Evolutionary conservation across 768 basidiomycete genomes (phyloP).

Genomic region (Inosperma sp.): DNA sequence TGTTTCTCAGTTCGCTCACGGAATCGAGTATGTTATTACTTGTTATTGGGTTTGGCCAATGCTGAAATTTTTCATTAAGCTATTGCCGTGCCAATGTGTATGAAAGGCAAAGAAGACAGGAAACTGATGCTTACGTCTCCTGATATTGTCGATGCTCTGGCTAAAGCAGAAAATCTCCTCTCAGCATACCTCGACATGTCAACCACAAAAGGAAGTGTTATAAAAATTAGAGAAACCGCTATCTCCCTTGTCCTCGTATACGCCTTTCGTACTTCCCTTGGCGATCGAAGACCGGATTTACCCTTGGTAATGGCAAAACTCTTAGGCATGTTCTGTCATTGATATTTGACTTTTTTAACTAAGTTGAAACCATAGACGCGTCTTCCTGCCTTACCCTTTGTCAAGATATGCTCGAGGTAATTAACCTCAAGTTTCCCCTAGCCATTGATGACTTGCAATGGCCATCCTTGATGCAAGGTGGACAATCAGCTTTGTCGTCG

Average conservation of each 20-base stretch:
- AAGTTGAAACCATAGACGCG: slow-evolving; percentile 48
- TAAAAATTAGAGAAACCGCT: slow-evolving; percentile 70
- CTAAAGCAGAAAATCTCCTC: slow-evolving; percentile 65
- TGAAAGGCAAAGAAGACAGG: slow-evolving; percentile 43
- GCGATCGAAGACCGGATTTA: slow-evolving; percentile 46
- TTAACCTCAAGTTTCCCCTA: slow-evolving; percentile 59
- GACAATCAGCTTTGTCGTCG: slow-evolving; percentile 34
- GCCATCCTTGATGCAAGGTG: slow-evolving; percentile 53
- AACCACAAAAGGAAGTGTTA: slow-evolving; percentile 55
- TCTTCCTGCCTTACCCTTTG: slow-evolving; percentile 74
- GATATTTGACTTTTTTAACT: neutral
- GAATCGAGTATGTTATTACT: slow-evolving; percentile 72
- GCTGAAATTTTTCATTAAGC: slow-evolving; percentile 39
- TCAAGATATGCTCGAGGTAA: slow-evolving; percentile 81
- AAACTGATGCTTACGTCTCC: slow-evolving; percentile 43
- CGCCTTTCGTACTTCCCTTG: slow-evolving; percentile 78
- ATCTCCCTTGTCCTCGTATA: slow-evolving; percentile 66
- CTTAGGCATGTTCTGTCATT: slow-evolving; percentile 42
- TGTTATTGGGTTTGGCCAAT: neutral
- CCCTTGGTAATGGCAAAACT: slow-evolving; percentile 57
- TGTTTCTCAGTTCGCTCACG: slow-evolving; percentile 83
- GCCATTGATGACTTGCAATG: slow-evolving; percentile 66
- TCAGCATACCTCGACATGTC: slow-evolving; percentile 57
- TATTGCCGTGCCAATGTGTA: slow-evolving; percentile 79
- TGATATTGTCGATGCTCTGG: slow-evolving; percentile 58